A percentile compares a stretch with the other conserved stretches of the same genome.
These are phyloP conservation scores for Prunus yedoensis DNA, from an alignment of 331 rosid species.

Conservation along the genomic window DNA sequence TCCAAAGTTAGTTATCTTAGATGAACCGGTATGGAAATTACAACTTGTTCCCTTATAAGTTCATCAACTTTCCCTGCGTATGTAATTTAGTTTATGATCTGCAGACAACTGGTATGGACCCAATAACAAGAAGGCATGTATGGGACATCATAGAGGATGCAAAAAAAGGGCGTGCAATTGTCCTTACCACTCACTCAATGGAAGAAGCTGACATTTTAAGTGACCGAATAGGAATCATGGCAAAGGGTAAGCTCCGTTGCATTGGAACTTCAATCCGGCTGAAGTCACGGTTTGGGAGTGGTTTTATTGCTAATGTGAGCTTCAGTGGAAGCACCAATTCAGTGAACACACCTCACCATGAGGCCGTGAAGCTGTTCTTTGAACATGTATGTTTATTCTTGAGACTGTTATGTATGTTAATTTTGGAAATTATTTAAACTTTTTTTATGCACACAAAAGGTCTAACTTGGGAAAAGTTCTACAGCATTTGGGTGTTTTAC, in stretches of 20 bases:
- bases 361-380: constrained; percentile 73
- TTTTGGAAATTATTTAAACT: constrained; percentile 14
- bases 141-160: constrained; percentile 91
- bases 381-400: constrained; percentile 52
- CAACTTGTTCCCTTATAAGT: constrained; percentile 11
- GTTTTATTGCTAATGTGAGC: constrained; percentile 69
- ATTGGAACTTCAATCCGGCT: constrained; percentile 83
- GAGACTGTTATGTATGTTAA: constrained; percentile 47
- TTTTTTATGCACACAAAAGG: not conserved
- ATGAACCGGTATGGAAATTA: constrained; percentile 70
- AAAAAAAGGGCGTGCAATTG: constrained; percentile 77
- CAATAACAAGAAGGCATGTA: constrained; percentile 91
- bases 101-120: constrained; percentile 95
- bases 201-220: constrained; percentile 94
- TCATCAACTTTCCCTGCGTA: constrained; percentile 15
- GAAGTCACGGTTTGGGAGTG: constrained; percentile 84
- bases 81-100: constrained; percentile 19
- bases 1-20: constrained; percentile 79
- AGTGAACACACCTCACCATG: constrained; percentile 29
- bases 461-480: constrained; percentile 35
- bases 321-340: constrained; percentile 40
- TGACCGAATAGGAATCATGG: constrained; percentile 93
- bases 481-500: constrained; percentile 70
- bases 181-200: constrained; percentile 95
- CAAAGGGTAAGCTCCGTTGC: constrained; percentile 90